Evolutionary conservation across 108 stramenopile species (phyloP).

Genomic region (Stephanodiscus triporus): DNA sequence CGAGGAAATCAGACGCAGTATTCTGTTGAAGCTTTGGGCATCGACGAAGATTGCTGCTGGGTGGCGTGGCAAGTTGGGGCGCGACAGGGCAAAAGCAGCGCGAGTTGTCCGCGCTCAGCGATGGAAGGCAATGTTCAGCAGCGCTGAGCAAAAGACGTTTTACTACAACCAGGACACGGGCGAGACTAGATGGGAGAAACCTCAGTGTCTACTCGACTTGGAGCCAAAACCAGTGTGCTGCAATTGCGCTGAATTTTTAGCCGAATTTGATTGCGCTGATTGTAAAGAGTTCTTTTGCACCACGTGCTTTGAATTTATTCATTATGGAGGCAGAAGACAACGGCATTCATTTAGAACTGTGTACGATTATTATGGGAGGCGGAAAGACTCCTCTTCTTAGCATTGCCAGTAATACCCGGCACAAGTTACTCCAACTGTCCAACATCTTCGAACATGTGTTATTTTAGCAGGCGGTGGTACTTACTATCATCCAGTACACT

Average conservation of each 20-base stretch:
- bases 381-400: constrained; percentile 29
- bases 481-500: too few species aligned
- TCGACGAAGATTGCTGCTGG: constrained; percentile 40
- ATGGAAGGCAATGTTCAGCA: constrained; percentile 73
- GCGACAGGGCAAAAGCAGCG: constrained; percentile 24
- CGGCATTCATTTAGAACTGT: constrained; percentile 23
- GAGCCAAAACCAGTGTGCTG: constrained; percentile 71
- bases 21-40: constrained; percentile 36
- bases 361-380: constrained; percentile 35
- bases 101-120: constrained; percentile 38
- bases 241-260: constrained; percentile 68
- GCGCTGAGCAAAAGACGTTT: constrained; percentile 48
- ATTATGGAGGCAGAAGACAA: constrained; percentile 17
- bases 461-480: too few species aligned
- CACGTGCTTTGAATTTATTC: constrained; percentile 49
- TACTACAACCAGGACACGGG: constrained; percentile 85
- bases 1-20: constrained; percentile 25
- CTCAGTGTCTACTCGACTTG: constrained; percentile 76
- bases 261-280: constrained; percentile 65
- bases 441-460: too few species aligned
- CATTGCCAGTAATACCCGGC: too few species aligned
- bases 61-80: constrained; percentile 55
- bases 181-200: constrained; percentile 84
- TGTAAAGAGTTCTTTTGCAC: constrained; percentile 79
- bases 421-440: too few species aligned